phyloP scores from a whole-genome alignment of 345 rosid species.

The Linum usitatissimum region DNA sequence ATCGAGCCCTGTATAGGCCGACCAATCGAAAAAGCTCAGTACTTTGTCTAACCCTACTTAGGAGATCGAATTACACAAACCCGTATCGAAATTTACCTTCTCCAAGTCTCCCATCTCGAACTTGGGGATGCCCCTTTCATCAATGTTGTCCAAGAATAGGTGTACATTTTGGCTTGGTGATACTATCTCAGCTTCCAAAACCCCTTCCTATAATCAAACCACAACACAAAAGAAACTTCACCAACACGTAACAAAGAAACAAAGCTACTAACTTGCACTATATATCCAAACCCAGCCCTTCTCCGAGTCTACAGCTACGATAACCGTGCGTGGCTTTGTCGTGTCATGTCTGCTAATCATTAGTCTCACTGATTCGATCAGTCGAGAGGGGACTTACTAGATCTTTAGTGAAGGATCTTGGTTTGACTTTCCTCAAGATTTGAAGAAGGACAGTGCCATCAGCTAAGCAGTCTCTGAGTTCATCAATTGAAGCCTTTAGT shows the following conservation, averaged over 20 bases:
- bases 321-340: too few species aligned
- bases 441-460: conserved; percentile 35
- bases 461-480: conserved; percentile 33
- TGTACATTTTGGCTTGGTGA: conserved; percentile 36
- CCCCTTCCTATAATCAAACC: conserved; percentile 32
- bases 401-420: conserved; percentile 40
- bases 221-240: conserved; percentile 4
- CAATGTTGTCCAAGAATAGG: conserved; percentile 50
- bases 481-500: conserved; percentile 37
- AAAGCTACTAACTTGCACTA: not conserved
- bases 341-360: too few species aligned
- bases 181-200: conserved; percentile 23
- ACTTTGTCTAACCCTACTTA: too few species aligned
- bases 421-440: conserved; percentile 34
- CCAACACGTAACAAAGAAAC: not conserved
- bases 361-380: too few species aligned
- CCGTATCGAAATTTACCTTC: conserved; percentile 38
- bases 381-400: not conserved
- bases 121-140: conserved; percentile 51
- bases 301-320: too few species aligned
- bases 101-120: conserved; percentile 61
- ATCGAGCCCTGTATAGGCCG: conserved; percentile 35
- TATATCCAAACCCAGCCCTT: too few species aligned
- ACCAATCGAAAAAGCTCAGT: too few species aligned
- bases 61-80: too few species aligned